These are phyloP conservation scores for Byssochlamys sp. DNA, from an alignment of 2,329 filamentous ascomycete species.

Conservation along the genomic window DNA sequence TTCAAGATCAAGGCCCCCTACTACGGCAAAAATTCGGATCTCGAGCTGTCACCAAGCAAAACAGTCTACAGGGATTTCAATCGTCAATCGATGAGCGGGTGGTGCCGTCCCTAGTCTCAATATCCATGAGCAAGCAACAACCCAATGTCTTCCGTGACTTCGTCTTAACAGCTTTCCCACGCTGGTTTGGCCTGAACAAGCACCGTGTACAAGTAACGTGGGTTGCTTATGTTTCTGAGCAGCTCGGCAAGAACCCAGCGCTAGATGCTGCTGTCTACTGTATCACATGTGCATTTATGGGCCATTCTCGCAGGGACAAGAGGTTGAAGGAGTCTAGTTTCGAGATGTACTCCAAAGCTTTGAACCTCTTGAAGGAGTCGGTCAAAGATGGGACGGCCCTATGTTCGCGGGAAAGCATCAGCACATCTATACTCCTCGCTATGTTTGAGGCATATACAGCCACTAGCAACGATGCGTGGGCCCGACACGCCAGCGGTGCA, in stretches of 20 bases:
- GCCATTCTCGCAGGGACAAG: constrained; percentile 13
- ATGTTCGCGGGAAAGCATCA: constrained; percentile 21
- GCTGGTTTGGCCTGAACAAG: constrained; percentile 16
- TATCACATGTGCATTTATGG: constrained; percentile 21
- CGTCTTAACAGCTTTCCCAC: constrained; percentile 14
- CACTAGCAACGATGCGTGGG: constrained; percentile 23
- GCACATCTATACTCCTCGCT: constrained; percentile 24
- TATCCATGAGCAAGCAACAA: constrained; percentile 13
- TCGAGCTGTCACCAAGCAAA: not conserved
- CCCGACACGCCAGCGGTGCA: constrained; percentile 24
- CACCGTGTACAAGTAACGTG: constrained; percentile 15
- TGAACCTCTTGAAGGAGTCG: constrained; percentile 20
- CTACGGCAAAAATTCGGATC: constrained; percentile 17
- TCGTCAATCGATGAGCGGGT: constrained; percentile 15
- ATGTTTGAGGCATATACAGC: constrained; percentile 27
- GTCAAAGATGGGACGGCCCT: constrained; percentile 15
- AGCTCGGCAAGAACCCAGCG: constrained; percentile 12
- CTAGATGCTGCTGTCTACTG: constrained; percentile 18
- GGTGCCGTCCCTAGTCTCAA: constrained; percentile 14
- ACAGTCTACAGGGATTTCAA: not conserved
- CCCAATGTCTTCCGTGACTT: constrained; percentile 17
- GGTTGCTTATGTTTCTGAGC: constrained; percentile 13
- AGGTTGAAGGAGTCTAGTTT: constrained; percentile 18
- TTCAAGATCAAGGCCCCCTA: constrained; percentile 24
- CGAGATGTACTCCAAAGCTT: constrained; percentile 21